Evolutionary conservation across 192 early-diverging fungal species (phyloP).

Genomic region (Coemansia brasiliensis): DNA sequence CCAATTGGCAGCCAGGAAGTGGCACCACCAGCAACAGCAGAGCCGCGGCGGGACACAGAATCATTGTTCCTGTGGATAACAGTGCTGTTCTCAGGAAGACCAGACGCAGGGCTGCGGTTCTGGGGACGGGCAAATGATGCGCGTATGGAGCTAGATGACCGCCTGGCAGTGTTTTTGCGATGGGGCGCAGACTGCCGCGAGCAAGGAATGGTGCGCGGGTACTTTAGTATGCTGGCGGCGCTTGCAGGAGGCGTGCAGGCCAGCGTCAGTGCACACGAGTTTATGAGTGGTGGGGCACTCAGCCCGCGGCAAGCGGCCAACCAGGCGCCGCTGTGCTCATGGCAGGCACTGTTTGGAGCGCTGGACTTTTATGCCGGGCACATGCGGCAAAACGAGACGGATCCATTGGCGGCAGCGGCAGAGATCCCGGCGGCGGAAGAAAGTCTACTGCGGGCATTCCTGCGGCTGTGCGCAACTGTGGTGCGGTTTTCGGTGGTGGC

Average conservation of each 20-base stretch:
- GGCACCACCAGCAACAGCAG: conserved; percentile 8
- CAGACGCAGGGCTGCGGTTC: conserved; percentile 72
- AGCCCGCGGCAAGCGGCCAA: conserved; percentile 38
- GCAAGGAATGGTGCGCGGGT: conserved; percentile 64
- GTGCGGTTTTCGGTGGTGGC: conserved; percentile 75
- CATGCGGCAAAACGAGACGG: conserved; percentile 47
- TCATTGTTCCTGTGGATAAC: conserved; percentile 73
- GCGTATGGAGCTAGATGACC: conserved; percentile 49
- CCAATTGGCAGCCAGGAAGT: conserved; percentile 12
- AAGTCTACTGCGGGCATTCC: conserved; percentile 67
- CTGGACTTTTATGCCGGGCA: conserved; percentile 65
- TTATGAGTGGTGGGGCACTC: conserved; percentile 53
- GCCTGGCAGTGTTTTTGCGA: conserved; percentile 63
- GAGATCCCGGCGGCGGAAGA: conserved; percentile 77
- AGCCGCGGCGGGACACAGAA: conserved; percentile 61
- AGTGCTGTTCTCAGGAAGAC: conserved; percentile 70
- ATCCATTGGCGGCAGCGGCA: conserved; percentile 16
- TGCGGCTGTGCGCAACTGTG: conserved; percentile 75
- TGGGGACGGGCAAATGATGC: conserved; percentile 55
- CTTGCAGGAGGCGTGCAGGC: conserved; percentile 76
- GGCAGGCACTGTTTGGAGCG: conserved; percentile 75
- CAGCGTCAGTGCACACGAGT: conserved; percentile 61
- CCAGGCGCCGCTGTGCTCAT: conserved; percentile 66
- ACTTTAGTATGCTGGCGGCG: conserved; percentile 80
- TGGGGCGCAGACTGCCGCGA: conserved; percentile 65